These are phyloP conservation scores for Globisporangium okanoganense DNA, from an alignment of 352 stramenopile genomes.

Conservation along the genomic window DNA sequence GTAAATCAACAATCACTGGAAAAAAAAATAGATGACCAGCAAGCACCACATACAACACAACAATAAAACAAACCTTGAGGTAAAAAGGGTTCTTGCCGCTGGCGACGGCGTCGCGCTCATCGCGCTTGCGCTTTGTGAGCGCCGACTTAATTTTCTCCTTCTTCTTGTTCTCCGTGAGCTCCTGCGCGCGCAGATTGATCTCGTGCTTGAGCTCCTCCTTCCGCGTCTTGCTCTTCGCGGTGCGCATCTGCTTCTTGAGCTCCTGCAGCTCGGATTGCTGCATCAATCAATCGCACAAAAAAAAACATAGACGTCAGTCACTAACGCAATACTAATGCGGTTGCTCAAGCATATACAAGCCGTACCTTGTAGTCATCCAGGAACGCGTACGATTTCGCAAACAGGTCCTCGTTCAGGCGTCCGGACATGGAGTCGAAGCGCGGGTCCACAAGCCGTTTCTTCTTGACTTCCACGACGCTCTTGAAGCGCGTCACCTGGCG, in stretches of 20 bases:
- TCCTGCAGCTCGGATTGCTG: slow-evolving; percentile 79
- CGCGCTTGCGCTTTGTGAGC: slow-evolving; percentile 77
- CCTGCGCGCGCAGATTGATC: slow-evolving; percentile 64
- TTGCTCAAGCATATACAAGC: not conserved
- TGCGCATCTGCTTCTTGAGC: slow-evolving; percentile 77
- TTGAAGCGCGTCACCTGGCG: slow-evolving; percentile 74
- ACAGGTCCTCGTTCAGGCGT: slow-evolving; percentile 88
- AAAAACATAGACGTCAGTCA: not conserved
- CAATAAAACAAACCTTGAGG: slow-evolving; percentile 54
- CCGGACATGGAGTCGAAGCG: slow-evolving; percentile 84
- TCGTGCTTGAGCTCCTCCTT: slow-evolving; percentile 82
- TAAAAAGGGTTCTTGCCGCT: slow-evolving; percentile 90
- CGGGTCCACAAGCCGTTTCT: slow-evolving; percentile 68
- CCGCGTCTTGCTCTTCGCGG: slow-evolving; percentile 55
- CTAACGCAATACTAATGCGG: not conserved
- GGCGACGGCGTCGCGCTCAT: slow-evolving; percentile 87
- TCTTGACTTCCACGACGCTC: slow-evolving; percentile 82
- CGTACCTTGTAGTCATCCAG: slow-evolving; percentile 84
- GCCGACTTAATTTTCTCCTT: slow-evolving; percentile 63
- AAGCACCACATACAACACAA: slow-evolving; percentile 2
- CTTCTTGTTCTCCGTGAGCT: slow-evolving; percentile 73
- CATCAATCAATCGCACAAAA: not conserved
- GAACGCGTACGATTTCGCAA: slow-evolving; percentile 87
- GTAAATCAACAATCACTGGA: too few relatives aligned
- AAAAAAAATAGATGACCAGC: too few relatives aligned